Base-by-base conservation (phyloP, 2,329 filamentous ascomycete genomes). In the Aspergillus sp. region DNA sequence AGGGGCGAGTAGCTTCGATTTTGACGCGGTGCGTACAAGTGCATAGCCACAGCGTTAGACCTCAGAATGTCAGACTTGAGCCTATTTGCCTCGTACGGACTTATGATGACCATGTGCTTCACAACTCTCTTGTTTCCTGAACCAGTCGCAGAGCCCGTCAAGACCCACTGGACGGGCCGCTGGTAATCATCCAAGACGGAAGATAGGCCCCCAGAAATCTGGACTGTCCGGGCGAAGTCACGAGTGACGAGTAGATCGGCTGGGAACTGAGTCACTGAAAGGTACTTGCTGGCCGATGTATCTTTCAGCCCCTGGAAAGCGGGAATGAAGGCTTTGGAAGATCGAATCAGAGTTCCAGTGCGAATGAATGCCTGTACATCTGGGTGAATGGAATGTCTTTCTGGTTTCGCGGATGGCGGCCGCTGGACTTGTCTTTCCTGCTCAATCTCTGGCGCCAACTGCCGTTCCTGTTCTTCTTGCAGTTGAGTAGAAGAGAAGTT, bases 391-490 rank as follows among this genome's bases (percentile, higher is more conserved):
- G 0, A 2, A 46, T 88, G 83, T 0, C 8, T 1, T 0, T 60
- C 65, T 0, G 86, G 77, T 0, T 64, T 39, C 1, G 76, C 74
- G 0, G 69, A 56, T 0, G 68, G 64, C 0, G 85, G 82, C 1
- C 74, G 75, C 61, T 89, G 75, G 0, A 84, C 62, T 49, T 89
- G 73, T 1, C 79, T 74, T 64, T 90, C 84, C 24, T 81, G 72
- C 62, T 90, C 84, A 1, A 84, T 79, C 59, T 91, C 87, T 0
- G 85, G 85, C 0, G 84, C 78, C 0, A 91, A 74, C 60, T 90
- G 88, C 0, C 87, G 79, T 66, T 91, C 88, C 62, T 90, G 86
- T 57, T 91, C 88, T 64, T 90, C 63, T 15, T 64, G 83, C 73
- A 89, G 70, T 0, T 73, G 71, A 0, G 75, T 73, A 0, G 74